Evolutionary conservation across 805 yeast genomes (phyloP).

Genomic region (Candida sakaeoensis): DNA sequence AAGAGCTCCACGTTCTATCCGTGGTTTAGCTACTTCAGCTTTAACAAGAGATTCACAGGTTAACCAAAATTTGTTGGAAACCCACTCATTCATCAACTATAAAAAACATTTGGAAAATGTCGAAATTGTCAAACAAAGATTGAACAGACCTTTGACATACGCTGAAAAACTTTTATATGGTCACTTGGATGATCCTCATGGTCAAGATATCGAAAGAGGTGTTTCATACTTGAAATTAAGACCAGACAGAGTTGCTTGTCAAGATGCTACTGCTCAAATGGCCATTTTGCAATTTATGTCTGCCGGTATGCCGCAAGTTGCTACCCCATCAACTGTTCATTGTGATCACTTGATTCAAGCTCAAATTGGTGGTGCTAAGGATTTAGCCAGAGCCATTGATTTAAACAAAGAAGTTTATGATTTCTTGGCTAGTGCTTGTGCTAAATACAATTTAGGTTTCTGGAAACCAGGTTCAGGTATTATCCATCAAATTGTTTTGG

Average conservation of each 20-base stretch:
- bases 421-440: slow-evolving; percentile 84
- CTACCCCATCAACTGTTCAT: slow-evolving; percentile 94
- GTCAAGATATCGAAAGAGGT: slow-evolving; percentile 82
- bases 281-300: slow-evolving; percentile 95
- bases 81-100: slow-evolving; percentile 84
- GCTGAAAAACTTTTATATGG: slow-evolving; percentile 96
- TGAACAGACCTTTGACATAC: slow-evolving; percentile 85
- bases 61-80: slow-evolving; percentile 75
- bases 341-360: slow-evolving; percentile 98
- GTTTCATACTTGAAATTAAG: slow-evolving; percentile 86
- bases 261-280: slow-evolving; percentile 99
- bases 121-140: slow-evolving; percentile 75
- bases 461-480: slow-evolving; percentile 99
- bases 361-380: slow-evolving; percentile 83
- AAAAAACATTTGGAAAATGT: slow-evolving; percentile 87
- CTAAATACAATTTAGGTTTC: slow-evolving; percentile 94
- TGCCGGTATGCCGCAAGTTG: slow-evolving; percentile 86
- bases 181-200: slow-evolving; percentile 90
- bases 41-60: slow-evolving; percentile 70
- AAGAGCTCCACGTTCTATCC: slow-evolving; percentile 27
- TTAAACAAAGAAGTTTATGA: slow-evolving; percentile 93
- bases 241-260: slow-evolving; percentile 98
- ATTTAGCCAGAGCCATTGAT: slow-evolving; percentile 80
- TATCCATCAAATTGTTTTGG: slow-evolving; percentile 93
- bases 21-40: slow-evolving; percentile 52